These are phyloP conservation scores for Schizonepeta tenuifolia DNA, from an alignment of 257 asterid species.

Conservation along the genomic window DNA sequence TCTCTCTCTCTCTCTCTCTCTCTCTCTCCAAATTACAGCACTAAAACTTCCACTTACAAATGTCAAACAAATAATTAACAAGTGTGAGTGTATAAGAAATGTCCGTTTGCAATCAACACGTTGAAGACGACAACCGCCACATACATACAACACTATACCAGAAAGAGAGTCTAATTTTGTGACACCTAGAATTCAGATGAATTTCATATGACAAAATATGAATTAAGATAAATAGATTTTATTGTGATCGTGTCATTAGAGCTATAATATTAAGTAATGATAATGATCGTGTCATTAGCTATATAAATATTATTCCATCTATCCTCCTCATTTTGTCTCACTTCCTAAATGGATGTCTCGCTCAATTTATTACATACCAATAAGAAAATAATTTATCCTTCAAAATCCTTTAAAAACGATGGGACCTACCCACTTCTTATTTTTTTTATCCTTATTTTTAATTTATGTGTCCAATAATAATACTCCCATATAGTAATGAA, in stretches of 20 bases:
- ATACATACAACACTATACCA: neutral
- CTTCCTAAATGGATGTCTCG: too few species aligned
- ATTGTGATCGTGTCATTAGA: neutral
- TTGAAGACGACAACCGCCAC: slow-evolving; percentile 1
- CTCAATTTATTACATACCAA: too few species aligned
- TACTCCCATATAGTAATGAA: neutral
- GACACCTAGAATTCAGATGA: neutral
- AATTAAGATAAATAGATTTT: too few species aligned
- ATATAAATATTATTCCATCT: too few species aligned
- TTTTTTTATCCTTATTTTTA: too few species aligned
- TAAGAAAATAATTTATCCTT: too few species aligned
- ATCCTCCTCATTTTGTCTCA: too few species aligned
- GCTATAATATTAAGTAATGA: slow-evolving; percentile 12
- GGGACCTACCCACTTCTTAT: too few species aligned
- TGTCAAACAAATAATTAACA: neutral
- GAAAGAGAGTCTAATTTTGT: neutral
- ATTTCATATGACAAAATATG: neutral
- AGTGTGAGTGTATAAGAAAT: neutral
- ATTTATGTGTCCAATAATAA: too few species aligned
- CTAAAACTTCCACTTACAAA: neutral
- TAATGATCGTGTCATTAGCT: too few species aligned
- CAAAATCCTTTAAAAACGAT: too few species aligned
- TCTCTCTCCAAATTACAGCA: neutral
- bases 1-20: too few species aligned
- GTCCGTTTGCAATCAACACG: neutral